These are phyloP conservation scores for Coemansia guatemalensis DNA, from an alignment of 192 early-diverging fungal species.

Conservation along the genomic window DNA sequence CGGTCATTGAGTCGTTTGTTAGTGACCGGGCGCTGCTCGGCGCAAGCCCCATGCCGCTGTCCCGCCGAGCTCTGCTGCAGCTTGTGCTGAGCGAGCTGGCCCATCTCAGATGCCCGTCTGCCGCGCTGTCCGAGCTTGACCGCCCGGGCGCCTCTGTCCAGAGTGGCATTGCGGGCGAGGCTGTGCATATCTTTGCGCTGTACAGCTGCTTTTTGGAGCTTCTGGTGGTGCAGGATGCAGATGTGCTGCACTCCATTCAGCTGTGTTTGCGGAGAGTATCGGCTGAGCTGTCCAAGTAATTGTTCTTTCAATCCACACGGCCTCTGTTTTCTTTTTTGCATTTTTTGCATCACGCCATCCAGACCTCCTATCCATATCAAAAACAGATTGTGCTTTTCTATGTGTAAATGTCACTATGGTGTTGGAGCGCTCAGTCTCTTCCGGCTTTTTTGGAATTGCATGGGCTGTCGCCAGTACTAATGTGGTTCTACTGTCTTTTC, in stretches of 20 bases:
- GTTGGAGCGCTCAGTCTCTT: neutral
- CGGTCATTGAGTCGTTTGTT: conserved; percentile 26
- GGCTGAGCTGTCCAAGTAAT: conserved; percentile 25
- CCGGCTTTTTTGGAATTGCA: neutral
- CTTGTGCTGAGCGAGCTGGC: conserved; percentile 32
- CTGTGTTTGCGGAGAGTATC: conserved; percentile 28
- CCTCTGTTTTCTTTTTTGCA: conserved; percentile 1
- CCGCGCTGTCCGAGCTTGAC: conserved; percentile 5
- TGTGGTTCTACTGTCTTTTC: neutral
- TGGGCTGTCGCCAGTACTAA: neutral
- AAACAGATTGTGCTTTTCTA: neutral
- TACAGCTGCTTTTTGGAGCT: conserved; percentile 32
- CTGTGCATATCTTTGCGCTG: conserved; percentile 34
- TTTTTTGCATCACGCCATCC: neutral
- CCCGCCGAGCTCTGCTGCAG: conserved; percentile 24
- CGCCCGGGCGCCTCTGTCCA: neutral
- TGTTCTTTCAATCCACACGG: neutral
- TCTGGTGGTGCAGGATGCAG: conserved; percentile 20
- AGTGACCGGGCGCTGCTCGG: conserved; percentile 30
- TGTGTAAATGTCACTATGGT: neutral
- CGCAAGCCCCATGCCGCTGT: conserved; percentile 28
- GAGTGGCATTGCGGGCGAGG: conserved; percentile 5
- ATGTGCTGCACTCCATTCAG: conserved; percentile 18
- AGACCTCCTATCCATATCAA: neutral
- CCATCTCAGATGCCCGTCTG: conserved; percentile 19